These are phyloP conservation scores for Neurospora sp. DNA, from an alignment of 495 filamentous ascomycete genomes.

Conservation along the genomic window DNA sequence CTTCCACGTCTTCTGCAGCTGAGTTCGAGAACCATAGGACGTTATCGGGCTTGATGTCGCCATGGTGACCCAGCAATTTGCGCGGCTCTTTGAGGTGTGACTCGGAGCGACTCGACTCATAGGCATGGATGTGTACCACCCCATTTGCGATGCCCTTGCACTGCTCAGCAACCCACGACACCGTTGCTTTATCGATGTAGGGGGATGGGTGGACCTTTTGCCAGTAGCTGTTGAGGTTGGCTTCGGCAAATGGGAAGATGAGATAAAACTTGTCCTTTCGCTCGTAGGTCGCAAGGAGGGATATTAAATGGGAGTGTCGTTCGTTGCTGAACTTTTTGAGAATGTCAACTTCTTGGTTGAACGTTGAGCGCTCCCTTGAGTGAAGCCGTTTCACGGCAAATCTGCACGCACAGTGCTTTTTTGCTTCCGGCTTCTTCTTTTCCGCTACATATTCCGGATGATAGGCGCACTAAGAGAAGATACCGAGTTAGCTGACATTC, in stretches of 20 bases:
- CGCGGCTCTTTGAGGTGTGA: neutral
- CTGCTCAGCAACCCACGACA: constrained; percentile 14
- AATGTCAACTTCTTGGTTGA: constrained; percentile 13
- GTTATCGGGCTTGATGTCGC: constrained; percentile 18
- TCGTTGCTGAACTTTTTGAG: constrained; percentile 12
- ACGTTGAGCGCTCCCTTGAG: constrained; percentile 4
- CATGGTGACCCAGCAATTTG: constrained; percentile 12
- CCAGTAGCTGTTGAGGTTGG: constrained; percentile 14
- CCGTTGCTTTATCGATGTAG: neutral
- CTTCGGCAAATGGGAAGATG: constrained; percentile 17
- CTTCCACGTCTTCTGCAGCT: neutral
- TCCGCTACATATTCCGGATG: neutral
- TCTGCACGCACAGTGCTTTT: neutral
- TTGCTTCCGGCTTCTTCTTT: neutral
- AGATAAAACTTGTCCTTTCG: constrained; percentile 9
- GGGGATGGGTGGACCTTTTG: neutral
- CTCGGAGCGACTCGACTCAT: constrained; percentile 1
- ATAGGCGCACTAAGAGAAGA: neutral
- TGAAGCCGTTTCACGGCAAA: constrained; percentile 12
- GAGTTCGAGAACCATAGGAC: constrained; percentile 9
- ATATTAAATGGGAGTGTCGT: constrained; percentile 12
- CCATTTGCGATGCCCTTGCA: constrained; percentile 14
- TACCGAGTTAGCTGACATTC: too few species aligned
- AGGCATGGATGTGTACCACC: constrained; percentile 9
- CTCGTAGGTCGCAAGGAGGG: constrained; percentile 15